phyloP scores from a whole-genome alignment of 2,329 filamentous ascomycete genomes.

The Fusarium sp. region DNA sequence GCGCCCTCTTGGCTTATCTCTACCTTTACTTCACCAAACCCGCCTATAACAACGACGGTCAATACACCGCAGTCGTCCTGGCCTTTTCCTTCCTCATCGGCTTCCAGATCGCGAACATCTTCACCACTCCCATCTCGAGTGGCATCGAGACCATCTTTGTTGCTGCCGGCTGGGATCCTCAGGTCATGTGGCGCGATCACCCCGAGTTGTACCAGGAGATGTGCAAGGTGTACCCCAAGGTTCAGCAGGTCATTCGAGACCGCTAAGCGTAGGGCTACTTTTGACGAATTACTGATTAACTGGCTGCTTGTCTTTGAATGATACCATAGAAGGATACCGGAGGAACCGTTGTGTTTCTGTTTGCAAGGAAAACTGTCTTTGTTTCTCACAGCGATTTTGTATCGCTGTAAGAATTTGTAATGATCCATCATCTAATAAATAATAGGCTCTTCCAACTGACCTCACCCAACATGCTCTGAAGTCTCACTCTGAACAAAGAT shows the following conservation, averaged over 20 bases:
- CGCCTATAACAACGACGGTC: conserved; percentile 76
- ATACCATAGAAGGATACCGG: conserved; percentile 32
- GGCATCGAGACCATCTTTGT: conserved; percentile 96
- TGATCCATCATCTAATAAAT: conserved; percentile 10
- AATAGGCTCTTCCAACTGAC: background rate
- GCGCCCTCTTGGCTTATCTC: conserved; percentile 85
- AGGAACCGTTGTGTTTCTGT: background rate
- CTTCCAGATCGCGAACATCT: conserved; percentile 88
- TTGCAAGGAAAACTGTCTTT: background rate
- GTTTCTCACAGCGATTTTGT: background rate
- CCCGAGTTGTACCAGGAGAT: conserved; percentile 84
- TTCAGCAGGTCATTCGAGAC: conserved; percentile 78
- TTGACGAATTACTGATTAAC: background rate
- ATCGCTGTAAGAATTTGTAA: background rate
- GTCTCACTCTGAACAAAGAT: background rate
- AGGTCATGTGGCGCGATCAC: conserved; percentile 84
- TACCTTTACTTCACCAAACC: conserved; percentile 88
- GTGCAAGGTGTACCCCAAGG: conserved; percentile 84
- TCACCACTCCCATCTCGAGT: conserved; percentile 87
- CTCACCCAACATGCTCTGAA: background rate
- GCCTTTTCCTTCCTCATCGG: conserved; percentile 92
- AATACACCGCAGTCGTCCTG: conserved; percentile 82
- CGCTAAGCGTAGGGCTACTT: conserved; percentile 12
- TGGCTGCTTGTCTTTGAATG: conserved; percentile 10
- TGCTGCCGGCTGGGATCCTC: conserved; percentile 76